Percentiles rank a stretch among this genome's conserved stretches.
Evolutionary conservation across 2,329 filamentous ascomycete species (phyloP).

Genomic region (Aureobasidium lini): DNA sequence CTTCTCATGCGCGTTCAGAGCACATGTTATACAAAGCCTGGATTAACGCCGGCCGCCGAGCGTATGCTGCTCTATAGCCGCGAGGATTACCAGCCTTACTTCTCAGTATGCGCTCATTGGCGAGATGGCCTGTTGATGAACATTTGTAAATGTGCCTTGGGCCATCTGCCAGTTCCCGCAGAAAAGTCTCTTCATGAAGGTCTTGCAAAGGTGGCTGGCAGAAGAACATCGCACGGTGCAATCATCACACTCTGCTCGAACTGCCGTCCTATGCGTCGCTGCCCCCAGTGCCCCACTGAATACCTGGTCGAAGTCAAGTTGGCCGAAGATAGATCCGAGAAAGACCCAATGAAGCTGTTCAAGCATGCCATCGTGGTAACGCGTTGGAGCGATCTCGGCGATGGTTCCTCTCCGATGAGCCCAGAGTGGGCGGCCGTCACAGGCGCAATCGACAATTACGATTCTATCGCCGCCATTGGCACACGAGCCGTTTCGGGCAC

Average conservation of each 20-base stretch:
- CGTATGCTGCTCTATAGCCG: constrained; percentile 52
- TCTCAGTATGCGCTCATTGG: constrained; percentile 57
- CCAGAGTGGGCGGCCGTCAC: constrained; percentile 51
- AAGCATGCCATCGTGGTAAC: constrained; percentile 55
- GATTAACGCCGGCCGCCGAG: constrained; percentile 44
- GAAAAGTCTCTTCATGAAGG: constrained; percentile 17
- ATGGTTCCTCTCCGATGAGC: constrained; percentile 44
- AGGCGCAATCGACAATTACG: constrained; percentile 39
- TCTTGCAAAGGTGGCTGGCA: constrained; percentile 27
- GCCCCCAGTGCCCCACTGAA: constrained; percentile 55
- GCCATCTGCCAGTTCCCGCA: constrained; percentile 46
- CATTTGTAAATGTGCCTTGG: constrained; percentile 53
- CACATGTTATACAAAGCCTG: constrained; percentile 42
- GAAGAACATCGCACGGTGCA: constrained; percentile 21
- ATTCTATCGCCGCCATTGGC: constrained; percentile 48
- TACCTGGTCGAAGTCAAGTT: constrained; percentile 55
- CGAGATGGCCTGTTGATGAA: constrained; percentile 53
- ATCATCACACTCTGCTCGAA: constrained; percentile 46
- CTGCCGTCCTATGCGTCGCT: constrained; percentile 53
- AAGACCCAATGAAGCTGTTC: constrained; percentile 40
- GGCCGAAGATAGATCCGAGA: constrained; percentile 43
- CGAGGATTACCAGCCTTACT: constrained; percentile 55
- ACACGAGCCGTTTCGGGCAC: constrained; percentile 50
- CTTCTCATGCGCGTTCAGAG: constrained; percentile 53
- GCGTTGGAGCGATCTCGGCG: constrained; percentile 54